A percentile compares a stretch with the other conserved stretches of the same genome.
phyloP scores from a whole-genome alignment of 75 land plant genomes.

The Pinus albicaulis region DNA sequence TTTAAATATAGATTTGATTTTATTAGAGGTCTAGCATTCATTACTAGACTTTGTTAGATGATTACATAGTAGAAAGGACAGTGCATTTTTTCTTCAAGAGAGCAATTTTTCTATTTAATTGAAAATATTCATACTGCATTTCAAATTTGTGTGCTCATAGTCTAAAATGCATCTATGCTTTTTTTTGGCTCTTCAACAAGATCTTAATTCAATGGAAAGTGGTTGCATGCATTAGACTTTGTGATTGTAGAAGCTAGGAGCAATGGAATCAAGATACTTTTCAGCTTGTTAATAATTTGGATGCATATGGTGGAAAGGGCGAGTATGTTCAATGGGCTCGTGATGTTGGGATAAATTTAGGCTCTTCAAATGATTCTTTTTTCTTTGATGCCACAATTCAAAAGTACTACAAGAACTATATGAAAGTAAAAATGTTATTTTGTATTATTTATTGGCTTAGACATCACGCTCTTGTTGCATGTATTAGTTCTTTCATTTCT shows the following conservation, averaged over 20 bases:
- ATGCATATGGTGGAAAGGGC: constrained; percentile 62
- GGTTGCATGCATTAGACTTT: constrained; percentile 59
- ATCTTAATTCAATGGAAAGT: neutral
- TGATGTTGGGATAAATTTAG: constrained; percentile 38
- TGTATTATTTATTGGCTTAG: too few relatives aligned
- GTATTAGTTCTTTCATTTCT: too few relatives aligned
- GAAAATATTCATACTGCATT: neutral
- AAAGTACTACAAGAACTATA: constrained; percentile 52
- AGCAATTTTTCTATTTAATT: neutral
- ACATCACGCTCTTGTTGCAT: too few relatives aligned
- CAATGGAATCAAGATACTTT: constrained; percentile 49
- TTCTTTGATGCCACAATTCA: constrained; percentile 46
- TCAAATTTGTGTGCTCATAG: neutral
- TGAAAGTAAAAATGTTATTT: constrained; percentile 43
- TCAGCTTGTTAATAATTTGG: constrained; percentile 62
- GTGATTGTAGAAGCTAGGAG: constrained; percentile 67
- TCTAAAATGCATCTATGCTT: neutral
- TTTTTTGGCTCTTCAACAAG: neutral
- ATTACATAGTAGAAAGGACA: neutral
- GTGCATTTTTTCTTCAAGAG: neutral
- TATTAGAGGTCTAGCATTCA: neutral
- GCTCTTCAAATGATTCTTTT: constrained; percentile 60
- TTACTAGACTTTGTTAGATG: neutral
- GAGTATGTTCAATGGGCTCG: constrained; percentile 81
- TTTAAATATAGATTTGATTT: neutral